Percentiles rank a stretch among this genome's conserved stretches.
phyloP scores from a whole-genome alignment of 2,329 filamentous ascomycete genomes.

The Aspergillus texensis region DNA sequence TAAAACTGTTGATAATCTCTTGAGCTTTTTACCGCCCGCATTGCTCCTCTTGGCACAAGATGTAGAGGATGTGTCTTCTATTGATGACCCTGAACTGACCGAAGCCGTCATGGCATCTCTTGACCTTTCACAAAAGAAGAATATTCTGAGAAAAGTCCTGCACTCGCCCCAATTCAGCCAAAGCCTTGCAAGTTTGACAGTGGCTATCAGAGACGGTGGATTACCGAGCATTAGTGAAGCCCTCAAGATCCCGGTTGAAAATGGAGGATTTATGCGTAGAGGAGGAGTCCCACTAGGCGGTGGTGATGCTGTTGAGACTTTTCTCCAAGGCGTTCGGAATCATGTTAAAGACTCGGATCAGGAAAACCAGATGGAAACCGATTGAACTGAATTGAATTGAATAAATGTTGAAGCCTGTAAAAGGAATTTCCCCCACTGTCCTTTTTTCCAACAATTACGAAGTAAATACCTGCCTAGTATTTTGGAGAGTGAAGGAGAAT shows the following conservation, averaged over 20 bases:
- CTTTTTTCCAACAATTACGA: constrained; percentile 10
- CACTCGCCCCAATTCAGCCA: constrained; percentile 90
- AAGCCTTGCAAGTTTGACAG: constrained; percentile 79
- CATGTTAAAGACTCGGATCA: constrained; percentile 63
- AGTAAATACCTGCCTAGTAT: background rate
- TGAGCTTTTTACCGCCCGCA: constrained; percentile 76
- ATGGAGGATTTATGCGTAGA: constrained; percentile 78
- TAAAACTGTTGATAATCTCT: constrained; percentile 70
- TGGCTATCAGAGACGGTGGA: constrained; percentile 86
- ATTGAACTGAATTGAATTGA: constrained; percentile 27
- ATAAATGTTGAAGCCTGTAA: background rate
- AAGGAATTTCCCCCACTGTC: background rate
- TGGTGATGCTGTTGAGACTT: constrained; percentile 85
- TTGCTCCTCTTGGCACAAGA: constrained; percentile 77
- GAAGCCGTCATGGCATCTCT: constrained; percentile 74
- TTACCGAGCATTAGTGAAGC: constrained; percentile 88
- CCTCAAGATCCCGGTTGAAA: constrained; percentile 75
- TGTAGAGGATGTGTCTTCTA: constrained; percentile 60
- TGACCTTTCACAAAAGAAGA: constrained; percentile 74
- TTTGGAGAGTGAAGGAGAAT: background rate
- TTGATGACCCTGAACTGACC: constrained; percentile 69
- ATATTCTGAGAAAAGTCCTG: constrained; percentile 77
- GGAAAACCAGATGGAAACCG: constrained; percentile 47
- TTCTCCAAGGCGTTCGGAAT: constrained; percentile 85
- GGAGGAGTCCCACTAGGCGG: constrained; percentile 84